A percentile compares a stretch with the other conserved stretches of the same genome.
phyloP scores from a whole-genome alignment of 148 eudicot genomes.

The Camellia sinensis region DNA sequence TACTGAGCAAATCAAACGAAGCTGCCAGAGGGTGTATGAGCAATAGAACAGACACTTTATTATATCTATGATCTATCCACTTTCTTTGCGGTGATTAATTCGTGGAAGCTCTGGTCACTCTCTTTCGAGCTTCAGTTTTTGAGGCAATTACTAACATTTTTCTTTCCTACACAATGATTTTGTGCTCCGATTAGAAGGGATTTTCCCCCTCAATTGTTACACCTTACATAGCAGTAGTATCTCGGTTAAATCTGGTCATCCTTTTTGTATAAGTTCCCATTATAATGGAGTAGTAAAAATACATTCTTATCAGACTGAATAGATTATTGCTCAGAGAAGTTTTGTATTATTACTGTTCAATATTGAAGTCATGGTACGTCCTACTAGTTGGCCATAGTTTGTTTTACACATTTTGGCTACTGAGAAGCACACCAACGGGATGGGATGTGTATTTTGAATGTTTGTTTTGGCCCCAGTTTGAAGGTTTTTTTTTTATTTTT shows the following conservation, averaged over 20 bases:
- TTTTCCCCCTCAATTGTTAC: neutral
- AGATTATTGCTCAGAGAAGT: neutral
- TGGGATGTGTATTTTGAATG: too few species aligned
- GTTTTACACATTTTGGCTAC: too few species aligned
- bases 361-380: neutral
- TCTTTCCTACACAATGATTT: neutral
- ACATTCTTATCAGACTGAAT: too few species aligned
- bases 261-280: neutral
- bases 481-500: too few species aligned
- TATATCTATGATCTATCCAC: neutral
- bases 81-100: neutral
- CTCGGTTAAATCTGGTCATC: neutral
- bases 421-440: too few species aligned
- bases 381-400: too few species aligned
- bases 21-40: neutral
- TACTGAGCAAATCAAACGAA: neutral
- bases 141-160: neutral
- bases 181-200: neutral
- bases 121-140: neutral
- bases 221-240: neutral
- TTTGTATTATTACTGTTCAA: neutral
- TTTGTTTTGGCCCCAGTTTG: too few species aligned
- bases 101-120: neutral
- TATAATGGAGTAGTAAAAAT: neutral
- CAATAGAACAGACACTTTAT: neutral